Base-by-base conservation (phyloP, 2,329 filamentous ascomycete species). In the Arachnopeziza araneosa region DNA sequence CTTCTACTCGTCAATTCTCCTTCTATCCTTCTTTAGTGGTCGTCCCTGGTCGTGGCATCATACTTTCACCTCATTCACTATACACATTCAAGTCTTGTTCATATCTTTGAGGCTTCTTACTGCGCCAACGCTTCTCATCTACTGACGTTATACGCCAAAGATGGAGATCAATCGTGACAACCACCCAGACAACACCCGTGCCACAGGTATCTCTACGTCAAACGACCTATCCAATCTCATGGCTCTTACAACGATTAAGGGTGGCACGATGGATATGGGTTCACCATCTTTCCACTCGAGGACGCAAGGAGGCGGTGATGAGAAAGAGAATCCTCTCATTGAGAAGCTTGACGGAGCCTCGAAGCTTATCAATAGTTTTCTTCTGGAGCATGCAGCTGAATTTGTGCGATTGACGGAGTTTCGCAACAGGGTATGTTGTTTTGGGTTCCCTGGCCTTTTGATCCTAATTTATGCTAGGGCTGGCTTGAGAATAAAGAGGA, bases 401-500 rank as follows among this genome's bases (percentile, higher is more conserved):
- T 68, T 65, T 57, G 59, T 50, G 3, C 59, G 64, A 48, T 62
- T 64, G 19, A 62, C 57, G n/a, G 60, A 61, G 17, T 62, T 62
- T 17, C 60, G 66, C 56, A 60, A 63, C 36, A 52, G 61, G 7
- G 66, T 67, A 52, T n/a, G 51, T 56, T 63, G 24, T 9, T 24
- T n/a, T 17, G 36, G 12, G 10, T 19, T 14, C 36, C 4, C 17
- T 14, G 17, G 36, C 17, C 3, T 14, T 44, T 6, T 17, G 4
- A 44, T 44, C 10, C 17, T 14, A 14, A 36, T n/a, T 21, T 30
- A 23, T 48, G 50, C n/a, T 52, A 52, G 50, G 50, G 19, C 14
- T 52, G 21, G 50, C n/a, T 14, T 52, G 50, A 17, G 79, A 66
- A 74, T 0, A 80, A 74, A 55, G 66, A 73, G 0, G 63, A 70